Evolutionary conservation across 2,329 filamentous ascomycete species (phyloP).

Genomic region (Niveomyces coronatus): DNA sequence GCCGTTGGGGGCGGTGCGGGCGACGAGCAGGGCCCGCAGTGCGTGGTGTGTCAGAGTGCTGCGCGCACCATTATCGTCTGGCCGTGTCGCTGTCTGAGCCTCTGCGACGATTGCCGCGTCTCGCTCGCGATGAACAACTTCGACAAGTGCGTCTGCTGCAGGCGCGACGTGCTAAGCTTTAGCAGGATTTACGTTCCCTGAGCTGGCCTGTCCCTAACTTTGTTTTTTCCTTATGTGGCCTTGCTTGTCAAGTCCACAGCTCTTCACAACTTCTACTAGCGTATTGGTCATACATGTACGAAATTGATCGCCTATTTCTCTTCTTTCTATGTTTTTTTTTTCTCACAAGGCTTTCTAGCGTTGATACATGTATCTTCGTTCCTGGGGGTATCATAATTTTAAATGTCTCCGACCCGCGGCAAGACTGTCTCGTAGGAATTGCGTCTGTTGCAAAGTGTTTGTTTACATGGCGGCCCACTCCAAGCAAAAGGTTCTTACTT

Average conservation of each 20-base stretch:
- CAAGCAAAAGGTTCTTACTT: constrained; percentile 67
- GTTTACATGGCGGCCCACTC: constrained; percentile 92
- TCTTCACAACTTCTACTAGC: too few relatives aligned
- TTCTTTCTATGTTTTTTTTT: not conserved
- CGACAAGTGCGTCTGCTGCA: constrained; percentile 89
- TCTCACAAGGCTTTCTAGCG: too few relatives aligned
- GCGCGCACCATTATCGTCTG: constrained; percentile 85
- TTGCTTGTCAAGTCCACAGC: too few relatives aligned
- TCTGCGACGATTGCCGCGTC: constrained; percentile 92
- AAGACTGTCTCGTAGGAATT: too few relatives aligned
- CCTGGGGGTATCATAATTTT: too few relatives aligned
- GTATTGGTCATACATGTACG: too few relatives aligned
- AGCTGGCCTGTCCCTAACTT: too few relatives aligned
- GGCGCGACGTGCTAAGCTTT: constrained; percentile 80
- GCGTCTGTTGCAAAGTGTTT: not conserved
- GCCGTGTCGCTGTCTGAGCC: constrained; percentile 88
- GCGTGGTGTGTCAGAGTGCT: constrained; percentile 85
- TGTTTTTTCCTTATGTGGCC: too few relatives aligned
- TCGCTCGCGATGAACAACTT: constrained; percentile 96
- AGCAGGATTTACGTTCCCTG: constrained; percentile 82
- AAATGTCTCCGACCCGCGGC: too few relatives aligned
- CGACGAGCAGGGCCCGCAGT: constrained; percentile 46
- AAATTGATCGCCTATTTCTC: not conserved
- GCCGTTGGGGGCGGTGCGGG: not conserved
- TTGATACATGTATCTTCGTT: too few relatives aligned